phyloP scores from a whole-genome alignment of 192 early-diverging fungal genomes.

The Rhizoclosmatium sp. region DNA sequence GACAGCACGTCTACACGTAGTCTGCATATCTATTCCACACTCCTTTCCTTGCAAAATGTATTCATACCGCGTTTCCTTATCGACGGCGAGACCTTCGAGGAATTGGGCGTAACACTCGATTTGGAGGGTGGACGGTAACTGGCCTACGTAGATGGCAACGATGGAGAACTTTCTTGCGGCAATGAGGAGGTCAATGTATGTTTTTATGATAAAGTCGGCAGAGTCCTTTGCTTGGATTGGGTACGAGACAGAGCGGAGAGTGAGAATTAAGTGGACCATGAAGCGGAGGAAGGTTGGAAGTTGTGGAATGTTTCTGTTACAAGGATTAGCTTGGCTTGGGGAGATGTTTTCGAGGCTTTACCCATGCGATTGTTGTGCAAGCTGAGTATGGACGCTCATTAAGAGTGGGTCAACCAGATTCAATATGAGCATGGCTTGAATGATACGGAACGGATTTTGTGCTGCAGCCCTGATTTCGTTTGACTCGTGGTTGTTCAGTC shows the following conservation, averaged over 20 bases:
- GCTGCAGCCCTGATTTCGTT: conserved; percentile 39
- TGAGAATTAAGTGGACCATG: conserved; percentile 71
- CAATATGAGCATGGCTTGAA: conserved; percentile 63
- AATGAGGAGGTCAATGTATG: conserved; percentile 59
- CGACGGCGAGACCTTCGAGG: conserved; percentile 42
- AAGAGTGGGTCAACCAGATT: conserved; percentile 50
- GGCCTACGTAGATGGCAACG: conserved; percentile 61
- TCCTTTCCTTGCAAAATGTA: conserved; percentile 51
- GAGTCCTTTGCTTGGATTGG: conserved; percentile 25
- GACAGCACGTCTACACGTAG: conserved; percentile 49
- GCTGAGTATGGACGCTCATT: conserved; percentile 39
- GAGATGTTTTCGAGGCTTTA: too few relatives aligned
- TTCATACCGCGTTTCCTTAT: conserved; percentile 44
- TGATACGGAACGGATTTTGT: conserved; percentile 53
- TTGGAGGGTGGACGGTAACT: conserved; percentile 56
- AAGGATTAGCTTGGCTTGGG: not conserved
- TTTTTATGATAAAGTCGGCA: conserved; percentile 59
- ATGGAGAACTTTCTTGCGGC: conserved; percentile 44
- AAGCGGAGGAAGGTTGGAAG: conserved; percentile 71
- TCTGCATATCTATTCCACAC: conserved; percentile 53
- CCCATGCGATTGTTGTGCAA: conserved; percentile 9
- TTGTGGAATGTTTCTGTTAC: conserved; percentile 14
- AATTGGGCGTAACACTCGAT: conserved; percentile 61
- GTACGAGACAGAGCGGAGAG: conserved; percentile 64
- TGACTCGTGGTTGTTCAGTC: conserved; percentile 38